A percentile compares a stretch with the other conserved stretches of the same genome.
Evolutionary conservation across 495 filamentous ascomycete genomes (phyloP).

Genomic region (Aspergillus avenaceus): DNA sequence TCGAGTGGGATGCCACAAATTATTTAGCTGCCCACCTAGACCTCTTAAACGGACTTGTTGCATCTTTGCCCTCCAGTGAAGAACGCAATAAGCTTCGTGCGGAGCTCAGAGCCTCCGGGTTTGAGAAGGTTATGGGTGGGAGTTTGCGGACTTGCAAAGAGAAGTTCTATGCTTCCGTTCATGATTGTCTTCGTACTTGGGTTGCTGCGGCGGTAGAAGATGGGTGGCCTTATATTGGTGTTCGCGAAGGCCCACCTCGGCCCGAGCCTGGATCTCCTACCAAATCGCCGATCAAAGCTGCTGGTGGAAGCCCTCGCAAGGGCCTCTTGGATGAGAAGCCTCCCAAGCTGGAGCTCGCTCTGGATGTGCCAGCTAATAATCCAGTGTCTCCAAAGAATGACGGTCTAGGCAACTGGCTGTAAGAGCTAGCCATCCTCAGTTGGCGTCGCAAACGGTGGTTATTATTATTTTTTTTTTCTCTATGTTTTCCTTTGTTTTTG

Average conservation of each 20-base stretch:
- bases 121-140: conserved; percentile 83
- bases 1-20: conserved; percentile 98
- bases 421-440: neutral
- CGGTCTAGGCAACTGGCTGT: conserved; percentile 40
- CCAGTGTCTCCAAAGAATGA: conserved; percentile 15
- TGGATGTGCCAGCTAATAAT: conserved; percentile 27
- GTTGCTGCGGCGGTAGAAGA: conserved; percentile 81
- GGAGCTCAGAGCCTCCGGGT: conserved; percentile 78
- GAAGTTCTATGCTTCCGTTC: conserved; percentile 89
- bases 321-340: conserved; percentile 36
- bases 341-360: conserved; percentile 36
- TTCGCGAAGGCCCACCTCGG: conserved; percentile 65
- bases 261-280: conserved; percentile 34
- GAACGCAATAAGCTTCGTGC: conserved; percentile 76
- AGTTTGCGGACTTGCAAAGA: conserved; percentile 90
- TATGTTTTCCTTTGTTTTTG: neutral
- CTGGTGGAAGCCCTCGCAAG: conserved; percentile 35
- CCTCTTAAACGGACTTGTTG: conserved; percentile 84
- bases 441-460: conserved; percentile 1
- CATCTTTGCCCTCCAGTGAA: conserved; percentile 66
- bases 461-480: conserved; percentile 16
- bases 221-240: conserved; percentile 74
- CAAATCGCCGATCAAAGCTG: conserved; percentile 39
- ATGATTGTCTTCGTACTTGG: conserved; percentile 86
- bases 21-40: conserved; percentile 91